Base-by-base conservation (phyloP, 306 rosid genomes). In the Glycine latifolia region DNA sequence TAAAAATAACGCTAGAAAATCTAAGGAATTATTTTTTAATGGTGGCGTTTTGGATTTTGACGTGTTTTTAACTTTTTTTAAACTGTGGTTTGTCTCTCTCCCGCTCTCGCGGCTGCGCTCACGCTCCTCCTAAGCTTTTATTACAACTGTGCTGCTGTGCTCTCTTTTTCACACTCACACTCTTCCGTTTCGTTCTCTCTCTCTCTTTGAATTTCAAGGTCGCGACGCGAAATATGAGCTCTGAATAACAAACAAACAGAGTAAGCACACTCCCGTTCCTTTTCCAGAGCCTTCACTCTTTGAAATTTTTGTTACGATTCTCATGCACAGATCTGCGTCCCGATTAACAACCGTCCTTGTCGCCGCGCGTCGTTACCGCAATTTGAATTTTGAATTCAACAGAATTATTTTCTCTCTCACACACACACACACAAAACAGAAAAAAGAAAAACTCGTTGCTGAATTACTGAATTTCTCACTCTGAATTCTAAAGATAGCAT, bases 1-100 rank as follows among this genome's bases (percentile, higher is more conserved):
- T 2, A 43, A 44, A 2, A 26, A 26, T 26, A 26, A 26, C 31
- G 10, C 8, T 7, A 44, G 10, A 44, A 44, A 44, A 44, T 44
- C 31, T 26, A 26, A 26, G 31, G 2, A 26, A 26, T 26, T 26
- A 0, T 26, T 26, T 26, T 26, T 26, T 26, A 26, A 26, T 26
- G 2, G 31, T 26, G 31, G 31, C 31, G 31, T 26, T 26, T 26
- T 26, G 31, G 31, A 26, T 26, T 26, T 26, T 26, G 31, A 26
- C 31, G 31, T 26, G 31, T 26, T 26, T 58, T 43, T 44, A 54
- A 7, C 16, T 31, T 44, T 69, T 26, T 75, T 75, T 60, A 60
- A 44, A 75, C 69, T 20, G 44, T 60, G 47, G 1, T 17, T 20
- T 31, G 31, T 76, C 6, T 20, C 79, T 46, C 79, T 46, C 79